Conservation (phyloP, 805 yeast genomes). For the Yamadazyma phyllophila region DNA sequence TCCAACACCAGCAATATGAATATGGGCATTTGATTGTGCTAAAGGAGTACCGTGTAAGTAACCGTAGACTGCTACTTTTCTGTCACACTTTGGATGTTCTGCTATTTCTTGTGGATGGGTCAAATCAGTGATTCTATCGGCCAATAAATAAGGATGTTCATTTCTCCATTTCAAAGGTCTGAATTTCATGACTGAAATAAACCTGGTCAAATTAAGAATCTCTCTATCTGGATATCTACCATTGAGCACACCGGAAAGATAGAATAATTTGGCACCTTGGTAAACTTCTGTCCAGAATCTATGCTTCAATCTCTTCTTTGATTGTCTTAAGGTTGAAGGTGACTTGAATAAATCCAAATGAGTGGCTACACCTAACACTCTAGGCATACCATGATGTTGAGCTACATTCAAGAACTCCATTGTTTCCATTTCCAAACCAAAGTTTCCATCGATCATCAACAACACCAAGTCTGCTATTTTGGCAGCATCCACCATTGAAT, state of each 20-base stretch:
- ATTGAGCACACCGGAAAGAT: constrained; percentile 90
- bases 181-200: constrained; percentile 95
- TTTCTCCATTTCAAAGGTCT: constrained; percentile 99
- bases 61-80: constrained; percentile 90
- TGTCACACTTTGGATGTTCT: constrained; percentile 75
- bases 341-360: constrained; percentile 92
- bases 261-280: constrained; percentile 94
- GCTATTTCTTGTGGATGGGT: constrained; percentile 88
- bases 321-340: constrained; percentile 82
- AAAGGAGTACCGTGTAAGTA: constrained; percentile 93
- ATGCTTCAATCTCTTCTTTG: constrained; percentile 87
- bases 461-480: constrained; percentile 92
- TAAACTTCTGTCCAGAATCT: constrained; percentile 99
- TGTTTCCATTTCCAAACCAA: constrained; percentile 98
- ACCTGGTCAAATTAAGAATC: constrained; percentile 84
- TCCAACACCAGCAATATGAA: constrained; percentile 96
- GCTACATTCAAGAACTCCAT: constrained; percentile 97
- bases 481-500: constrained; percentile 94
- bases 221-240: constrained; percentile 98
- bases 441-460: constrained; percentile 90
- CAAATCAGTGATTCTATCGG: constrained; percentile 88
- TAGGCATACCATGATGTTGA: constrained; percentile 98
- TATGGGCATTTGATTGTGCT: constrained; percentile 61
- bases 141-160: constrained; percentile 91
- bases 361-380: constrained; percentile 92